These are phyloP conservation scores for Agrocybe pediades DNA, from an alignment of 768 basidiomycete species.

Conservation along the genomic window DNA sequence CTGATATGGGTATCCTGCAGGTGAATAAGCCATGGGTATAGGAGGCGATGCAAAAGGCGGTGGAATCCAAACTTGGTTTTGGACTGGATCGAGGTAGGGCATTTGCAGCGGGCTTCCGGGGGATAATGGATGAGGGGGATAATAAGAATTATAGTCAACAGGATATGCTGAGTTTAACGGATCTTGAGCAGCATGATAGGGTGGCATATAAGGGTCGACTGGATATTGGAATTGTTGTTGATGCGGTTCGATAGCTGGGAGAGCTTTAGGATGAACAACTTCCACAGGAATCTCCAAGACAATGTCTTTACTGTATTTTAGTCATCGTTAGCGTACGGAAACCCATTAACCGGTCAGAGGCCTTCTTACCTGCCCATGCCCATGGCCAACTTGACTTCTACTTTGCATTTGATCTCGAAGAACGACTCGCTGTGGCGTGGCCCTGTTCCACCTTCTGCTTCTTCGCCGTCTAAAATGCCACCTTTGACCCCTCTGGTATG, in stretches of 20 bases:
- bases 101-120: constrained; percentile 34
- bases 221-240: constrained; percentile 8
- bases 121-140: constrained; percentile 36
- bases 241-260: constrained; percentile 1
- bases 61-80: constrained; percentile 55
- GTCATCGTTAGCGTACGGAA: constrained; percentile 1
- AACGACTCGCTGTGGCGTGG: constrained; percentile 48
- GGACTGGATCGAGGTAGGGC: constrained; percentile 40
- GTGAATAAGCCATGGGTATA: constrained; percentile 20
- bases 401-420: constrained; percentile 68
- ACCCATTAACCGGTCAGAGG: background rate
- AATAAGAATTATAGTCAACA: constrained; percentile 30
- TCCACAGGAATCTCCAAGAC: constrained; percentile 62
- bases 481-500: constrained; percentile 66
- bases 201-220: constrained; percentile 15
- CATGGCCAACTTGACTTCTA: constrained; percentile 69
- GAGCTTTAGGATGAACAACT: constrained; percentile 54
- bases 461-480: constrained; percentile 48
- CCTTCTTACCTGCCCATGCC: constrained; percentile 69
- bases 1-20: constrained; percentile 9
- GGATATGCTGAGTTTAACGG: constrained; percentile 22
- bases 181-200: constrained; percentile 18
- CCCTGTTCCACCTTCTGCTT: constrained; percentile 31
- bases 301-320: constrained; percentile 64
- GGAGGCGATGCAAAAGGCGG: constrained; percentile 30